Conservation (phyloP, 1,284 basidiomycete species). For the Leccinum griseonigrum region DNA sequence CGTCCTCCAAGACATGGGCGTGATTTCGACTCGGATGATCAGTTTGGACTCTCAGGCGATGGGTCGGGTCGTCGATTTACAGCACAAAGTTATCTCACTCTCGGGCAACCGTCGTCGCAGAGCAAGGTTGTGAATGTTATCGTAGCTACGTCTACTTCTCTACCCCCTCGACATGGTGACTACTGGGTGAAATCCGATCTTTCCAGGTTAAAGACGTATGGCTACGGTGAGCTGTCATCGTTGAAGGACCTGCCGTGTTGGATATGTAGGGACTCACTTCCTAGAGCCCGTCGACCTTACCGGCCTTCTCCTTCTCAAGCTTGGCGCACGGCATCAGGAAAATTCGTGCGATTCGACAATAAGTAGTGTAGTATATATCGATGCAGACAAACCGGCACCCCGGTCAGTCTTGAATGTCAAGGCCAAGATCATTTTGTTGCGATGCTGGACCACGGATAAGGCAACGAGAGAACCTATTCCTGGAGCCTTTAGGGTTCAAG, state of each 20-base stretch:
- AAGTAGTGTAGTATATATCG: conserved; percentile 93
- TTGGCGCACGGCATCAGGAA: conserved; percentile 78
- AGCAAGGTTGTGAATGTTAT: conserved; percentile 26
- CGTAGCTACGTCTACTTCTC: conserved; percentile 35
- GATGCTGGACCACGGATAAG: conserved; percentile 91
- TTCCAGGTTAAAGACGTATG: conserved; percentile 62
- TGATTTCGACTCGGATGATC: conserved; percentile 87
- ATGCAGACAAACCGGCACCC: conserved; percentile 74
- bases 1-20: conserved; percentile 91
- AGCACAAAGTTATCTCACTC: conserved; percentile 38
- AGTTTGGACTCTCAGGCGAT: conserved; percentile 96
- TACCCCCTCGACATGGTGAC: conserved; percentile 70
- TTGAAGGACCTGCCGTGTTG: conserved; percentile 82
- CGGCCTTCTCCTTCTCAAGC: conserved; percentile 59
- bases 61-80: conserved; percentile 93
- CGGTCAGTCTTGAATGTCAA: conserved; percentile 90
- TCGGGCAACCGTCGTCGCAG: conserved; percentile 22
- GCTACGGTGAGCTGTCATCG: conserved; percentile 71
- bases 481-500: too few species aligned
- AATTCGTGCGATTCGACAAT: conserved; percentile 85
- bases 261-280: conserved; percentile 91
- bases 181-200: conserved; percentile 87
- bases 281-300: conserved; percentile 92
- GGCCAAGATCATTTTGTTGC: conserved; percentile 76
- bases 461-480: conserved; percentile 82